These are phyloP conservation scores for Eucalyptus sideroxylon DNA, from an alignment of 345 rosid genomes.

Conservation along the genomic window DNA sequence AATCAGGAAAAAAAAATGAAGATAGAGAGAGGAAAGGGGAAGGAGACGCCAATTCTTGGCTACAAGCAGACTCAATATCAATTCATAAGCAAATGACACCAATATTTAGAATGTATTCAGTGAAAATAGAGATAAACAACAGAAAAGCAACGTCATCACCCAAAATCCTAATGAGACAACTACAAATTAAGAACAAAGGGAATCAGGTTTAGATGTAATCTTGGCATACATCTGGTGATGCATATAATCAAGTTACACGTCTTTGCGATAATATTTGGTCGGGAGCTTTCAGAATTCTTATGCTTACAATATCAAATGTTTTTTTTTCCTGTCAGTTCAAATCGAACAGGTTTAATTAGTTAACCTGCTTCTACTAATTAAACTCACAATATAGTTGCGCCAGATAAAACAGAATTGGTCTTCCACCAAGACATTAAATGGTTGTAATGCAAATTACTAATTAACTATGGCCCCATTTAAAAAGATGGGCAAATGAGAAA, in stretches of 20 bases:
- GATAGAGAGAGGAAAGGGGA: not conserved
- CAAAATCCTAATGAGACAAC: not conserved
- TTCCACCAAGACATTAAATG: not conserved
- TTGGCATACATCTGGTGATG: not conserved
- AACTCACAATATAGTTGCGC: not conserved
- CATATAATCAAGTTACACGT: not conserved
- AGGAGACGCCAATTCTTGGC: not conserved
- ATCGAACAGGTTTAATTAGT: not conserved
- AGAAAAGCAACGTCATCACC: not conserved
- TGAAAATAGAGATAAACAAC: not conserved
- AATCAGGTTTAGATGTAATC: not conserved
- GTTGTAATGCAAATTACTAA: not conserved
- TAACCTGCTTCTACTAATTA: not conserved
- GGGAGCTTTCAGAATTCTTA: not conserved
- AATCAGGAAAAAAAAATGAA: not conserved
- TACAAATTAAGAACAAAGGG: not conserved
- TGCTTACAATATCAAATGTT: not conserved
- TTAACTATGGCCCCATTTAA: not conserved
- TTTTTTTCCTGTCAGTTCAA: not conserved
- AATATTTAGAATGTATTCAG: not conserved
- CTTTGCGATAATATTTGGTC: not conserved
- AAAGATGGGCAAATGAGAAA: not conserved
- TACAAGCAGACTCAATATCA: not conserved
- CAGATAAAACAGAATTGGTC: not conserved
- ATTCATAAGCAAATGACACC: not conserved